Evolutionary conservation across 805 yeast species (phyloP).

Genomic region (Maudiozyma bulderi): DNA sequence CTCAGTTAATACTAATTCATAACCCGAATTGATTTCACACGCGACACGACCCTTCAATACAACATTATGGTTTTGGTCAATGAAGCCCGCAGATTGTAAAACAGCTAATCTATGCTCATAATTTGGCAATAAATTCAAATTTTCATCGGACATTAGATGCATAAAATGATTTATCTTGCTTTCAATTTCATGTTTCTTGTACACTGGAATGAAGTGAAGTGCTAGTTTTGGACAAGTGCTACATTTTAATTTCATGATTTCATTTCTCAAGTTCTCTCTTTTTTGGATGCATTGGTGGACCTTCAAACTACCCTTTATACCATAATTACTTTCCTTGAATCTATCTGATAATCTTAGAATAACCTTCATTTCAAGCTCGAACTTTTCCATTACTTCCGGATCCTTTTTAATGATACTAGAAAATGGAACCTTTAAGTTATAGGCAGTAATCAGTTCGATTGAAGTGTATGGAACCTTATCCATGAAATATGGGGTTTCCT

Average conservation of each 20-base stretch:
- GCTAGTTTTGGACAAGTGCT: constrained; percentile 37
- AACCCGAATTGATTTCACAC: constrained; percentile 85
- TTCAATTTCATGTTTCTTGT: constrained; percentile 38
- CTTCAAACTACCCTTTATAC: constrained; percentile 23
- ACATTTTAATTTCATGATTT: constrained; percentile 12
- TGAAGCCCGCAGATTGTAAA: constrained; percentile 65
- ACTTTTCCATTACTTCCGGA: constrained; percentile 16
- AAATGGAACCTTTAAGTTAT: constrained; percentile 18
- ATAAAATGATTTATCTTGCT: constrained; percentile 46
- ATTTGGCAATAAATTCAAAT: constrained; percentile 82
- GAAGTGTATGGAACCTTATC: constrained; percentile 21
- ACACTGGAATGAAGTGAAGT: constrained; percentile 36
- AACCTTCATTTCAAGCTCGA: constrained; percentile 16
- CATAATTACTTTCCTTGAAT: constrained; percentile 20
- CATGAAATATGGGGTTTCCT: constrained; percentile 23
- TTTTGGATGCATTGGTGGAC: constrained; percentile 24
- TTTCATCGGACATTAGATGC: constrained; percentile 70
- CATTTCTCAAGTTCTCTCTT: constrained; percentile 19
- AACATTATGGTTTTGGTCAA: constrained; percentile 63
- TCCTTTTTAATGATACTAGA: constrained; percentile 23
- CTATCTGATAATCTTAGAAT: constrained; percentile 17
- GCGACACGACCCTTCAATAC: constrained; percentile 83
- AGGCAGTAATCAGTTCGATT: constrained; percentile 26
- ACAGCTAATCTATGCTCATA: constrained; percentile 83
- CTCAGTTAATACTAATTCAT: constrained; percentile 85